Conservation (phyloP, 257 asterid species). For the Solanum neorickii region DNA sequence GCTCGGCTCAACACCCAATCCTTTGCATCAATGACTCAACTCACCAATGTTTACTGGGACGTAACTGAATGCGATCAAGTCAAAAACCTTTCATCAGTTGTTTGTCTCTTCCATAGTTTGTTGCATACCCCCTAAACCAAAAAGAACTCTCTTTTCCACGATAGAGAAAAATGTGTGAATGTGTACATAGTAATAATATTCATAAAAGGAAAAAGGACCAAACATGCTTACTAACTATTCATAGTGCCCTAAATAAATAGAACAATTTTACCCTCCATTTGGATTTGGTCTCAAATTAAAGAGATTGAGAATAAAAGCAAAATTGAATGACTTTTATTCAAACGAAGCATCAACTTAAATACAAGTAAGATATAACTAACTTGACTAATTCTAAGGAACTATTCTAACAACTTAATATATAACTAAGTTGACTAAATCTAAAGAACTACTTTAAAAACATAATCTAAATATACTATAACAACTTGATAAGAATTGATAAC, state of each 20-base stretch:
- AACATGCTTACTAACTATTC: background rate
- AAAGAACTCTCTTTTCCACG: background rate
- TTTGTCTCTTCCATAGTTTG: background rate
- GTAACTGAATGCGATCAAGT: background rate
- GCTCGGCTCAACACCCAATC: background rate
- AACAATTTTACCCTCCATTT: background rate
- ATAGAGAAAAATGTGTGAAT: background rate
- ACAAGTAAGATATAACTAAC: too few relatives aligned
- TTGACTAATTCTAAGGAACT: too few relatives aligned
- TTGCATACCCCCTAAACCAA: background rate
- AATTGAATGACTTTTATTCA: too few relatives aligned
- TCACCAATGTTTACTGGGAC: background rate
- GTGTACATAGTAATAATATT: background rate
- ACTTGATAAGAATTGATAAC: too few relatives aligned
- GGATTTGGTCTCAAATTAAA: background rate
- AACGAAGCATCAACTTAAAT: too few relatives aligned
- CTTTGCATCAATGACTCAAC: background rate
- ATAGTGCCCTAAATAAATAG: background rate
- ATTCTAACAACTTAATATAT: too few relatives aligned
- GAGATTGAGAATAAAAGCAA: too few relatives aligned
- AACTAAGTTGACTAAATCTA: too few relatives aligned
- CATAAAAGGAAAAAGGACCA: background rate
- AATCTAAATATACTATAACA: too few relatives aligned
- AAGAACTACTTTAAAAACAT: too few relatives aligned
- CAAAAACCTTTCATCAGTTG: background rate